Evolutionary conservation across 169 alveolate species (phyloP), one percentile per base, ranked within the genome.

Genomic region (Plasmodium vinckei): DNA sequence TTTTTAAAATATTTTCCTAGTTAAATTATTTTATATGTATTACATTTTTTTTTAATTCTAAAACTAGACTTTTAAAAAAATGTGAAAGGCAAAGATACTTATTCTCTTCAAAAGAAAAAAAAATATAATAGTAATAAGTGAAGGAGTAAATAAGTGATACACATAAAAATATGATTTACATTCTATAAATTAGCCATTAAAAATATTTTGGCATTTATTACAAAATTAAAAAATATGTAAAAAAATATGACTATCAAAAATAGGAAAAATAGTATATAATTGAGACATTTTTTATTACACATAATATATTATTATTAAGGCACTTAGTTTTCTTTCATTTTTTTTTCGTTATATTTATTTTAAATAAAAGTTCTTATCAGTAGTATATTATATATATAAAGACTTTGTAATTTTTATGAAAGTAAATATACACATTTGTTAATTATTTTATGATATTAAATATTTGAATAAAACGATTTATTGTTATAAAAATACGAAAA

Each of bases 11-110:
- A 46, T 12, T 71, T 71, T 71, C 84, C 67, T 13, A 49, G 51
- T 75, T 25, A 63, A 63, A 42, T 57, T 15, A 73, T 61, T 56
- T 51, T 51, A 75, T 47, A 64, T 5, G 19, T 63, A 47, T 57
- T 6, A 21, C 9, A 72, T 21, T 44, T 13, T n/a, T 68, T 68
- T 68, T 61, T 46, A 60, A 73, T 60, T 60, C 73, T 73, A 73
- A 73, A 59, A 73, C 61, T 73, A 73, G 73, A 60, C 73, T 63
- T 73, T 61, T 60, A 69, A 44, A 69, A 23, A 69, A 69, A 69
- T 6, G 19, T 15, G 13, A 67, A 46, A 44, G 23, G 27, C 44
- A 60, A 73, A 73, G 23, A 73, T 73, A 60, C 61, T 42, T 46
- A 60, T 73, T n/a, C 13, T 27, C 73, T 69, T 69, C 79, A 33